Conservation (phyloP, 2,329 filamentous ascomycete genomes). For the Orbilia javanica region DNA sequence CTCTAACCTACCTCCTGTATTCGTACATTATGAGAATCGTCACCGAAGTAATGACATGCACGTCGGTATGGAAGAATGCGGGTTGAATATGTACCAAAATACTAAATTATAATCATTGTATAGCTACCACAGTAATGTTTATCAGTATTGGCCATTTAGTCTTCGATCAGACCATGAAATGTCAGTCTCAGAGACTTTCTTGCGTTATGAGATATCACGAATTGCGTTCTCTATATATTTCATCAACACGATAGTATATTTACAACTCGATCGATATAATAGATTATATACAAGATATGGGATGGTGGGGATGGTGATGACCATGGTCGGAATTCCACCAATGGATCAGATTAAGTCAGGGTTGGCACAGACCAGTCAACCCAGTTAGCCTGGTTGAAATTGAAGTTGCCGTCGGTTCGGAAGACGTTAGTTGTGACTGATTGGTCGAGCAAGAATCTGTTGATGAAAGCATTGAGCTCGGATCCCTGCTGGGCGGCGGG, state of each 20-base stretch:
- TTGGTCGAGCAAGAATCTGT: conserved; percentile 69
- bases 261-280: not conserved
- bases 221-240: not conserved
- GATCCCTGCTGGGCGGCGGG: conserved; percentile 68
- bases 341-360: conserved; percentile 61
- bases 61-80: not conserved
- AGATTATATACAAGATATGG: conserved; percentile 6
- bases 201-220: not conserved
- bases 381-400: conserved; percentile 66
- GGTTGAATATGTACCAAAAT: not conserved
- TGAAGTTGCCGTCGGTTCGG: conserved; percentile 62
- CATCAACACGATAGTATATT: not conserved
- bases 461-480: conserved; percentile 71
- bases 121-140: not conserved
- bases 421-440: conserved; percentile 63
- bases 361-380: conserved; percentile 66
- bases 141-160: not conserved
- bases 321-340: not conserved
- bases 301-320: too few species aligned
- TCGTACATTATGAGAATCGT: not conserved
- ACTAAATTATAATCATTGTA: not conserved
- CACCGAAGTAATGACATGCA: not conserved
- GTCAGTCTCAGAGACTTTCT: too few species aligned
- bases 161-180: too few species aligned
- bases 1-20: not conserved